Conservation (phyloP, 1,139 yeast species). For the Candida tunisiensis region DNA sequence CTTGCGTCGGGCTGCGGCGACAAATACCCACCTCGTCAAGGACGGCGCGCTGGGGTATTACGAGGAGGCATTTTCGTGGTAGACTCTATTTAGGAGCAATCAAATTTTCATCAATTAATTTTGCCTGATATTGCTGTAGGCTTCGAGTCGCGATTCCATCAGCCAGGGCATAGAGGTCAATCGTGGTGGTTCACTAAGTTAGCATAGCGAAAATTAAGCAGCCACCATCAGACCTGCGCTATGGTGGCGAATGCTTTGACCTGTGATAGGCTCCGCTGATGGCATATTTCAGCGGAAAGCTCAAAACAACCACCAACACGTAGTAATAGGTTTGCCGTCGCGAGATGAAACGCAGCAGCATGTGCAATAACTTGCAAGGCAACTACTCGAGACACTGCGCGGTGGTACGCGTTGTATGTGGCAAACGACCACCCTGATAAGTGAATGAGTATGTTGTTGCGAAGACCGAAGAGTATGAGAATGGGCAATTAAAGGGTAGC, state of each 20-base stretch:
- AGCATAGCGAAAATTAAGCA: no score
- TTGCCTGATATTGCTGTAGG: no score
- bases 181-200: no score
- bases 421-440: constrained; percentile 48
- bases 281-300: no score
- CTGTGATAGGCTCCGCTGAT: no score
- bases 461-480: constrained; percentile 38
- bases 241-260: no score
- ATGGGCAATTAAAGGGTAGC: constrained; percentile 41
- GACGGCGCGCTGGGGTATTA: constrained; percentile 20
- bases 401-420: constrained; percentile 39
- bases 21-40: constrained; percentile 12
- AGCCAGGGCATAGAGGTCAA: no score
- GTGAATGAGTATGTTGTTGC: constrained; percentile 40
- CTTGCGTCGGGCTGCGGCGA: constrained; percentile 13
- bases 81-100: neutral
- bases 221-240: no score
- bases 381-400: constrained; percentile 39
- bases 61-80: constrained; percentile 24
- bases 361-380: constrained; percentile 29
- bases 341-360: constrained; percentile 15
- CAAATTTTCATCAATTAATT: no score
- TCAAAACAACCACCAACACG: no score
- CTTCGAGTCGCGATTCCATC: no score
- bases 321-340: no score